Conservation (phyloP, 495 filamentous ascomycete species). For the Podospora pseudocomata region DNA sequence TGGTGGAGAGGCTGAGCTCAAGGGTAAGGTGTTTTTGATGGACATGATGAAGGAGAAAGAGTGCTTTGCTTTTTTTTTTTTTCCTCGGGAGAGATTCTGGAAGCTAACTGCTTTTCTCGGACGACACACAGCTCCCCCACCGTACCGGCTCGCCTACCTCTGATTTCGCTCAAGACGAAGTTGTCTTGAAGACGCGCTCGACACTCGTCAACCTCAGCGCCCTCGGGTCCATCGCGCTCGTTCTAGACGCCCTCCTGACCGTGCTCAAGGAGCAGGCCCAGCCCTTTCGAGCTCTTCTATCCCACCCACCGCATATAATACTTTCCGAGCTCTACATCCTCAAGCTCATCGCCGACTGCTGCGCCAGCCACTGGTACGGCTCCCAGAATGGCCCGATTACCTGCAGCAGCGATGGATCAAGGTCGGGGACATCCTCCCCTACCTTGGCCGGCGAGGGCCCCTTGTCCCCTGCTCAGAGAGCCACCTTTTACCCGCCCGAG, state of each 20-base stretch:
- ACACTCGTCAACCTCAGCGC: constrained; percentile 59
- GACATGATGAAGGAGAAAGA: background rate
- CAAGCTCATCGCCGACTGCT: constrained; percentile 61
- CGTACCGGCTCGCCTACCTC: constrained; percentile 57
- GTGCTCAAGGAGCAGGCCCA: constrained; percentile 50
- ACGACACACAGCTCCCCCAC: constrained; percentile 53
- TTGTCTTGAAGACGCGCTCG: constrained; percentile 55
- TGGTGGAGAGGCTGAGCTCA: constrained; percentile 61
- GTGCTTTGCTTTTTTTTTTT: background rate
- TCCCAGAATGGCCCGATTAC: constrained; percentile 31
- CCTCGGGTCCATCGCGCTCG: constrained; percentile 44
- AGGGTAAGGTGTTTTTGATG: constrained; percentile 44
- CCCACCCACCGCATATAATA: constrained; percentile 52
- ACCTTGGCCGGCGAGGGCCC: constrained; percentile 26
- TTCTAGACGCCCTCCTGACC: constrained; percentile 54
- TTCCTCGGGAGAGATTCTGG: background rate
- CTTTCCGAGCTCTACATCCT: constrained; percentile 59
- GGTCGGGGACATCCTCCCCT: constrained; percentile 4
- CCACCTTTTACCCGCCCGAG: constrained; percentile 28
- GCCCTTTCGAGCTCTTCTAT: constrained; percentile 41
- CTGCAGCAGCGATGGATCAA: constrained; percentile 2
- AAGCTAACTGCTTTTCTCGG: background rate
- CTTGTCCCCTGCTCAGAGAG: constrained; percentile 26
- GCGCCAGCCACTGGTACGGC: constrained; percentile 50
- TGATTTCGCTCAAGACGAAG: constrained; percentile 58